phyloP scores from a whole-genome alignment of 208 protist genomes.

The Sergeia podlipaevii region DNA sequence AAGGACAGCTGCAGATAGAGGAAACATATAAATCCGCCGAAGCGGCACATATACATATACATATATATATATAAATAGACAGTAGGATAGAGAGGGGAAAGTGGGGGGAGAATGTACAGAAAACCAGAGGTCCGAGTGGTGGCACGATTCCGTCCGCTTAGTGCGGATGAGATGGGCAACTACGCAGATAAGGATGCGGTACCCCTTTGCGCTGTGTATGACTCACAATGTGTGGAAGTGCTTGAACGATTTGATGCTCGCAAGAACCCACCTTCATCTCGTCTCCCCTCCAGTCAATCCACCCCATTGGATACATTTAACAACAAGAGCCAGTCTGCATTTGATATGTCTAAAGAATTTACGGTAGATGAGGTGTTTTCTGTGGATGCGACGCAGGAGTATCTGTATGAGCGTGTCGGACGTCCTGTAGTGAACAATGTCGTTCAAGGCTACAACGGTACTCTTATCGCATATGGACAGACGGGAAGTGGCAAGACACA shows the following conservation, averaged over 20 bases:
- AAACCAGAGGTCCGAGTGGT: conserved; percentile 39
- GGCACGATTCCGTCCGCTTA: conserved; percentile 43
- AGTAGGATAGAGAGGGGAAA: too few species aligned
- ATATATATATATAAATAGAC: too few species aligned
- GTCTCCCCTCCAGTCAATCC: not conserved
- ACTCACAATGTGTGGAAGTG: conserved; percentile 29
- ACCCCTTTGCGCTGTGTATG: conserved; percentile 19
- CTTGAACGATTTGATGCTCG: conserved; percentile 9
- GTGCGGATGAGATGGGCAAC: conserved; percentile 6
- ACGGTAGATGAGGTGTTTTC: conserved; percentile 43
- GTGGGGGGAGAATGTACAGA: too few species aligned
- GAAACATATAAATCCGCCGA: too few species aligned
- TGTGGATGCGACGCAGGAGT: conserved; percentile 27
- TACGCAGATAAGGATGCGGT: not conserved
- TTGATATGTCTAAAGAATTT: conserved; percentile 22
- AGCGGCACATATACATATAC: too few species aligned
- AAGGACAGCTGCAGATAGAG: too few species aligned
- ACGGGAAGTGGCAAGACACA: conserved; percentile 64
- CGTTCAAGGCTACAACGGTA: conserved; percentile 52
- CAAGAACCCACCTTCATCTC: not conserved
- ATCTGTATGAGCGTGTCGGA: conserved; percentile 37
- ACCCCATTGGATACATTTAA: conserved; percentile 7
- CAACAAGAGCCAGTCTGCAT: conserved; percentile 9
- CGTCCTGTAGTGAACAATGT: conserved; percentile 30
- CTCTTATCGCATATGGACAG: conserved; percentile 53